Base-by-base conservation (phyloP, 2,329 filamentous ascomycete genomes). In the Didymella pinodella region DNA sequence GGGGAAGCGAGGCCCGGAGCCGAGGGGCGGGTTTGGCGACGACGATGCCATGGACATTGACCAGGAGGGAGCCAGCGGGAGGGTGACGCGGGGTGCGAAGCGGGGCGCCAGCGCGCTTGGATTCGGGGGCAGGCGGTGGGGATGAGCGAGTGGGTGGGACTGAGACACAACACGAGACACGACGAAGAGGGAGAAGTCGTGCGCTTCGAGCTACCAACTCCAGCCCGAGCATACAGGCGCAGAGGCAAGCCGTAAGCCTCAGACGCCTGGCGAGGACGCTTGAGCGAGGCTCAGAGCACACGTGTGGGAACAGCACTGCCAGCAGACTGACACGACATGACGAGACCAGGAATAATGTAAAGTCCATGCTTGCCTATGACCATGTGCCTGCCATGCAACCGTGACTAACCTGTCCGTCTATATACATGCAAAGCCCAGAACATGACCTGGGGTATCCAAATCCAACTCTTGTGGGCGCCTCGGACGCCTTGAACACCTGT, bases 31-130 rank as follows among this genome's bases (percentile, higher is more conserved):
- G 7, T 68, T 65, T 2, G 74, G 46, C 0, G 72, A 69, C 0
- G 74, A 74, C 5, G 75, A 77, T 63, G 60, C 65, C 7, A 77
- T 77, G 76, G 75, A 77, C 22, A 69, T 77, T 52, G 75, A 77
- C 40, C 72, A 77, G 34, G 74, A 77, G 48, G 66, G 66, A 11
- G 68, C 66, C 0, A 68, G 67, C 26, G 62, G 67, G 29, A 57
- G 72, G 32, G 50, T 32, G 14, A 68, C 65, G 32, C 65, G 75
- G 57, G 69, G 71, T 10, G 65, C 44, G 22, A 76, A 76, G 71
- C 67, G 72, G 47, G 72, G 70, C n/a, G 51, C 69, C 29, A 65
- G 59, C 7, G 63, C 64, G 7, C 70, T 73, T 52, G 65, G 65
- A 29, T 69, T 75, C 22, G 65, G 64, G 3, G 68, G 73, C 43